Percentiles rank a stretch among this genome's conserved stretches.
Evolutionary conservation across 495 filamentous ascomycete genomes (phyloP).

Genomic region (Tuber microsphaerosporum): DNA sequence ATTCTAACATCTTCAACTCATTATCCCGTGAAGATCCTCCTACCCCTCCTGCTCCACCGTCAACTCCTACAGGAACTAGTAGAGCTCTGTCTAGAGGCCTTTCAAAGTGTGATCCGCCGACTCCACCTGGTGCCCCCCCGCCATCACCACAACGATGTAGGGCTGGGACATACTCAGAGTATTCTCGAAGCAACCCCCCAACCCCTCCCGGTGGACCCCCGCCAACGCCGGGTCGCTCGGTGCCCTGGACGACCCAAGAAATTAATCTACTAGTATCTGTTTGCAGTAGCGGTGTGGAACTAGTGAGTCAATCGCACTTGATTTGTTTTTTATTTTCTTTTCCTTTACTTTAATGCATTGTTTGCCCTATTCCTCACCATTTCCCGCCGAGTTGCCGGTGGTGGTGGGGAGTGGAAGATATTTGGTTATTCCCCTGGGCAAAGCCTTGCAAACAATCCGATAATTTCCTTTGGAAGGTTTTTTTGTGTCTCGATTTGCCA

Average conservation of each 20-base stretch:
- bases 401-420: not conserved
- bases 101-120: slow-evolving; percentile 37
- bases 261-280: slow-evolving; percentile 24
- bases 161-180: not conserved
- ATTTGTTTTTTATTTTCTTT: slow-evolving; percentile 13
- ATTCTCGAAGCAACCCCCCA: slow-evolving; percentile 26
- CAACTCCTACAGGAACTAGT: slow-evolving; percentile 9
- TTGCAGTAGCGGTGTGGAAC: slow-evolving; percentile 29
- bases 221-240: slow-evolving; percentile 11
- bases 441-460: not conserved
- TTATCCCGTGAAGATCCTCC: slow-evolving; percentile 15
- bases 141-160: slow-evolving; percentile 17
- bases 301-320: slow-evolving; percentile 25
- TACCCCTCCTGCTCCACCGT: slow-evolving; percentile 13
- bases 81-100: slow-evolving; percentile 18
- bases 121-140: slow-evolving; percentile 29
- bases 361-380: not conserved
- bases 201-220: slow-evolving; percentile 21
- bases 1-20: slow-evolving; percentile 13
- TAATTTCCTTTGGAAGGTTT: not conserved
- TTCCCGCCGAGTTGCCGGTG: not conserved
- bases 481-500: slow-evolving; percentile 19
- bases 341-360: not conserved
- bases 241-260: slow-evolving; percentile 29
- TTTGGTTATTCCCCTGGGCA: not conserved